Percentiles rank a stretch among this genome's conserved stretches.
These are phyloP conservation scores for Blastocystis sp. DNA, from an alignment of 352 stramenopile species.

Conservation along the genomic window DNA sequence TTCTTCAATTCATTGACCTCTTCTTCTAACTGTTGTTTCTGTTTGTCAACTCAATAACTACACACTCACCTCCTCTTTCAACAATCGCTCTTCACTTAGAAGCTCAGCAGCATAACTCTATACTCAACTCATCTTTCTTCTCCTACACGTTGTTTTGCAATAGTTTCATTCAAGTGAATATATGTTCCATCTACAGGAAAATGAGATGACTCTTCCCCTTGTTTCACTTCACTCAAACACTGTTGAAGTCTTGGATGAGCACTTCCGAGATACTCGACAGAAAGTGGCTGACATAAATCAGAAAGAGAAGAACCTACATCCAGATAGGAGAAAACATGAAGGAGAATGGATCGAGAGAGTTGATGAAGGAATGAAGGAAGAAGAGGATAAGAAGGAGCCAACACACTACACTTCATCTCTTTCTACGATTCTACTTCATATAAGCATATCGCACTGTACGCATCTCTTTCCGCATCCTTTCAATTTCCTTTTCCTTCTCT, in stretches of 20 bases:
- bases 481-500: too few species aligned
- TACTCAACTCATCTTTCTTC: background rate
- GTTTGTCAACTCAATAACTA: background rate
- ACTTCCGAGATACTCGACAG: background rate
- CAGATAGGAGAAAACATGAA: constrained; percentile 7
- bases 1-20: background rate
- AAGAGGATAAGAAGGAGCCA: background rate
- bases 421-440: background rate
- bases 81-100: background rate
- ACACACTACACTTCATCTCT: background rate
- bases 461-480: background rate
- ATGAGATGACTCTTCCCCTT: background rate
- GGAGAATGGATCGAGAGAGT: background rate
- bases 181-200: background rate
- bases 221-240: background rate
- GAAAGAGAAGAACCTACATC: background rate
- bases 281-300: background rate
- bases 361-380: background rate
- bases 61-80: background rate
- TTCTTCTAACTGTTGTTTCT: constrained; percentile 5
- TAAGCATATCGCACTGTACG: constrained; percentile 23
- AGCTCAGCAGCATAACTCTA: background rate
- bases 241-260: background rate
- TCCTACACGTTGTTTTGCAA: background rate
- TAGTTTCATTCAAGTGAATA: background rate